Evolutionary conservation across 2,329 filamentous ascomycete species (phyloP).

Genomic region (Scedosporium minutisporum): DNA sequence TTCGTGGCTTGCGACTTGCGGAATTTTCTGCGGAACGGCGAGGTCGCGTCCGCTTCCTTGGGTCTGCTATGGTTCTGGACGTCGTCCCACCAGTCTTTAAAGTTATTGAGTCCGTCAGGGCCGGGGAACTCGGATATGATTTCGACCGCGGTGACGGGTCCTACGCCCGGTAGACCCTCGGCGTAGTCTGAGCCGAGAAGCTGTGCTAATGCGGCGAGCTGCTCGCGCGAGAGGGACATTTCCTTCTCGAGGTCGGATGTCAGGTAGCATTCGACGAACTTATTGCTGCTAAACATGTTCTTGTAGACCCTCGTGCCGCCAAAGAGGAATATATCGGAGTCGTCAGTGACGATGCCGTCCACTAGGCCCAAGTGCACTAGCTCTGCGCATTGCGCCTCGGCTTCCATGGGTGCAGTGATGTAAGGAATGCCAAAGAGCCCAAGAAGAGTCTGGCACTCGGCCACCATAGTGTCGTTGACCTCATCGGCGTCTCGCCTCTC

Average conservation of each 20-base stretch:
- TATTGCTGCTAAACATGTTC: constrained; percentile 99
- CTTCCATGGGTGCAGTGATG: constrained; percentile 97
- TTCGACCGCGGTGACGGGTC: constrained; percentile 88
- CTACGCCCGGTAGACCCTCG: constrained; percentile 80
- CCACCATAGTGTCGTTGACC: constrained; percentile 91
- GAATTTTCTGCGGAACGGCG: constrained; percentile 76
- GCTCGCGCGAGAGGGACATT: constrained; percentile 73
- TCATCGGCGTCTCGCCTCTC: constrained; percentile 94
- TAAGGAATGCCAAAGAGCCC: constrained; percentile 90
- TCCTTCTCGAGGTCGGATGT: constrained; percentile 77
- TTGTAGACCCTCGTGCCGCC: constrained; percentile 96
- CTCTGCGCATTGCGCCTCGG: constrained; percentile 93
- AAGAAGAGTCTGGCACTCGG: constrained; percentile 86
- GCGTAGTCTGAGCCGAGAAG: constrained; percentile 92
- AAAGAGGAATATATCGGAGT: constrained; percentile 93
- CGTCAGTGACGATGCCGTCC: constrained; percentile 95
- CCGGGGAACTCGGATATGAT: constrained; percentile 82
- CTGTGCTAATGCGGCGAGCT: constrained; percentile 83
- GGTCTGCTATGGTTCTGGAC: constrained; percentile 61
- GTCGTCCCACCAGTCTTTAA: constrained; percentile 78
- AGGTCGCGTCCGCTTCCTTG: constrained; percentile 49
- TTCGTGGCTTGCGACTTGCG: constrained; percentile 69
- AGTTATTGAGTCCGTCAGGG: constrained; percentile 53
- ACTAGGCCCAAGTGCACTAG: constrained; percentile 79
- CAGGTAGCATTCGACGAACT: constrained; percentile 95